Conservation (phyloP, 2,329 filamentous ascomycete genomes). For the Talaromyces sp. region DNA sequence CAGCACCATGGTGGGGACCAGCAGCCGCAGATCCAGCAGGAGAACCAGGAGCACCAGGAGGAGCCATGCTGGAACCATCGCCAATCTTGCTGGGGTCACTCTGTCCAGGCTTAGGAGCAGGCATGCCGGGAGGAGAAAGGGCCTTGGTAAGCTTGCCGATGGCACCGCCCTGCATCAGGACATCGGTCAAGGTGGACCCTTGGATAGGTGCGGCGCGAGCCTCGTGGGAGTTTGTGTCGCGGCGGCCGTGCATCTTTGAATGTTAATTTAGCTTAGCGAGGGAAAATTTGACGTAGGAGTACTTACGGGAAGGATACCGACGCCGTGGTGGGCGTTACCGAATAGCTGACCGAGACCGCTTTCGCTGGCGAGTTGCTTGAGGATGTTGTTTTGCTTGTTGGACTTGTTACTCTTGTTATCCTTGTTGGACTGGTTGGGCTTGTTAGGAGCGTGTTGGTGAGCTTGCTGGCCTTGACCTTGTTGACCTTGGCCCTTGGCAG, state of each 20-base stretch:
- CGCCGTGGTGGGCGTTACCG: slow-evolving; percentile 20
- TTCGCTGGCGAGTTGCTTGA: slow-evolving; percentile 13
- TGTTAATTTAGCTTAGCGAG: too few species aligned
- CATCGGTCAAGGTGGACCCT: slow-evolving; percentile 20
- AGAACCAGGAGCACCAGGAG: slow-evolving; percentile 3
- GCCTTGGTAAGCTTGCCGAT: slow-evolving; percentile 18
- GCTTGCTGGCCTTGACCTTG: not conserved
- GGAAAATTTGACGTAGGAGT: too few species aligned
- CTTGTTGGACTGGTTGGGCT: slow-evolving; percentile 6
- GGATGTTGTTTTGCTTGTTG: not conserved
- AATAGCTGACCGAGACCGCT: slow-evolving; percentile 20
- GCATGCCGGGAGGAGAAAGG: not conserved
- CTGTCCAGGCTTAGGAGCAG: slow-evolving; percentile 1
- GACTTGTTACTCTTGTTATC: slow-evolving; percentile 1
- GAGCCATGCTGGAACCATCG: slow-evolving; percentile 5
- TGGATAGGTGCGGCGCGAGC: slow-evolving; percentile 20
- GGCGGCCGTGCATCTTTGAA: slow-evolving; percentile 18
- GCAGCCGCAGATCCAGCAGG: slow-evolving; percentile 7
- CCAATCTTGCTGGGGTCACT: slow-evolving; percentile 1
- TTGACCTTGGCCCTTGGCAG: not conserved
- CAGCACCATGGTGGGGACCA: slow-evolving; percentile 5
- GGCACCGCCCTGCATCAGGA: slow-evolving; percentile 17
- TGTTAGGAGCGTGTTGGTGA: not conserved
- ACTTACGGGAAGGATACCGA: slow-evolving; percentile 26
- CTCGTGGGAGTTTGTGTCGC: slow-evolving; percentile 15